A percentile compares a stretch with the other conserved stretches of the same genome.
Evolutionary conservation across 2,329 filamentous ascomycete species (phyloP).

Genomic region (Sarocladium strictum): DNA sequence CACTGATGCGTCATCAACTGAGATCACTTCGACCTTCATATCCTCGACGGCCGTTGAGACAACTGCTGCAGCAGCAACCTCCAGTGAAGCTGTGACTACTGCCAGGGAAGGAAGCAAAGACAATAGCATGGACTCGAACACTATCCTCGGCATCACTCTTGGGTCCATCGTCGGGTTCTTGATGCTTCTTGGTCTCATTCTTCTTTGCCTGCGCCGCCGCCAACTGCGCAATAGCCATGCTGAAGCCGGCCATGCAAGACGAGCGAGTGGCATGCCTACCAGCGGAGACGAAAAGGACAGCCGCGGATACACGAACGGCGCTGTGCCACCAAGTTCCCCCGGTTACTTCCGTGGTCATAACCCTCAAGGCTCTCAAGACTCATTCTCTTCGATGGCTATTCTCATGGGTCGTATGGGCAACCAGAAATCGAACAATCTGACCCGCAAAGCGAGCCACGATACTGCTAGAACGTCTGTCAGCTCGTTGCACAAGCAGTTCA

Average conservation of each 20-base stretch:
- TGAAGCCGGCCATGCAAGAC: constrained; percentile 39
- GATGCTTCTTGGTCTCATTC: constrained; percentile 61
- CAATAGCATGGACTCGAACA: constrained; percentile 30
- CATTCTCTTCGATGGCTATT: constrained; percentile 59
- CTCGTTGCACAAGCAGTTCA: constrained; percentile 57
- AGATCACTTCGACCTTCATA: constrained; percentile 4
- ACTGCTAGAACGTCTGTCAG: constrained; percentile 42
- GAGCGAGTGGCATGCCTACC: constrained; percentile 30
- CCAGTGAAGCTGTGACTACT: constrained; percentile 10
- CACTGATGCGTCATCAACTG: constrained; percentile 17
- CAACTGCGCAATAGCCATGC: constrained; percentile 48
- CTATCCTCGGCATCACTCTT: constrained; percentile 74
- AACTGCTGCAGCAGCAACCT: constrained; percentile 14
- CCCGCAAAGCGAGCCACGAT: constrained; percentile 51
- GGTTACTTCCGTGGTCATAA: constrained; percentile 45
- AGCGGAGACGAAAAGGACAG: constrained; percentile 49
- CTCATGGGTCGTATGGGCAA: constrained; percentile 56
- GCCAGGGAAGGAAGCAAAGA: constrained; percentile 22
- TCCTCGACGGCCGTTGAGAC: constrained; percentile 15
- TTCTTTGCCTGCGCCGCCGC: constrained; percentile 50
- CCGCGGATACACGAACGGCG: constrained; percentile 40
- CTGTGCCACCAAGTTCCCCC: constrained; percentile 26
- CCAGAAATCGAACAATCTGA: constrained; percentile 35
- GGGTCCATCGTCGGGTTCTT: constrained; percentile 74
- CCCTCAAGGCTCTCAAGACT: constrained; percentile 46